phyloP scores from a whole-genome alignment of 768 basidiomycete genomes.

The Lactarius trivialis region DNA sequence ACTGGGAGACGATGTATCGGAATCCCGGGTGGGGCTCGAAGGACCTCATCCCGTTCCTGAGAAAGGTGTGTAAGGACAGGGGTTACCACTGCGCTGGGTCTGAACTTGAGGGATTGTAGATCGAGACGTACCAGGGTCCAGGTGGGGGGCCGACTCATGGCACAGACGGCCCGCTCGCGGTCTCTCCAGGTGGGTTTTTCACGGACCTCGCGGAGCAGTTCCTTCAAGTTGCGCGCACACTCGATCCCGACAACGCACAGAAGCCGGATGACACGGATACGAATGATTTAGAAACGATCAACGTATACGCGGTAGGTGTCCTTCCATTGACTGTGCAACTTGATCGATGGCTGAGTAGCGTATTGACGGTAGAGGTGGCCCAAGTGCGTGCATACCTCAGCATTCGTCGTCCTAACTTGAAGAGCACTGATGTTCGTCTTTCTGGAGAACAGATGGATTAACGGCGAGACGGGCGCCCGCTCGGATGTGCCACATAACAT shows the following conservation, averaged over 20 bases:
- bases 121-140: constrained; percentile 35
- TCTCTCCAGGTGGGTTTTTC: constrained; percentile 26
- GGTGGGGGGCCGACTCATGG: constrained; percentile 37
- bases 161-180: constrained; percentile 38
- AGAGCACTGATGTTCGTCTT: background rate
- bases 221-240: constrained; percentile 24
- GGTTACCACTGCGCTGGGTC: background rate
- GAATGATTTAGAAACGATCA: constrained; percentile 25
- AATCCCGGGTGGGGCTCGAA: constrained; percentile 58
- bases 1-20: constrained; percentile 42
- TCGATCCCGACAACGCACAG: constrained; percentile 22
- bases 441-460: constrained; percentile 43
- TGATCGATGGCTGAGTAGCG: background rate
- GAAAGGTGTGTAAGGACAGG: constrained; percentile 41
- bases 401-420: background rate
- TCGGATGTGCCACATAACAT: constrained; percentile 46
- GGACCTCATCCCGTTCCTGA: constrained; percentile 49
- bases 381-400: constrained; percentile 35
- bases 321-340: too few relatives aligned
- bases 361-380: constrained; percentile 43
- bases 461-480: constrained; percentile 43
- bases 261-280: constrained; percentile 21
- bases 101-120: constrained; percentile 22
- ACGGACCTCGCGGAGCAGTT: constrained; percentile 27
- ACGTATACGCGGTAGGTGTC: constrained; percentile 27